Evolutionary conservation across 805 yeast species (phyloP).

Genomic region (Candida ficus): DNA sequence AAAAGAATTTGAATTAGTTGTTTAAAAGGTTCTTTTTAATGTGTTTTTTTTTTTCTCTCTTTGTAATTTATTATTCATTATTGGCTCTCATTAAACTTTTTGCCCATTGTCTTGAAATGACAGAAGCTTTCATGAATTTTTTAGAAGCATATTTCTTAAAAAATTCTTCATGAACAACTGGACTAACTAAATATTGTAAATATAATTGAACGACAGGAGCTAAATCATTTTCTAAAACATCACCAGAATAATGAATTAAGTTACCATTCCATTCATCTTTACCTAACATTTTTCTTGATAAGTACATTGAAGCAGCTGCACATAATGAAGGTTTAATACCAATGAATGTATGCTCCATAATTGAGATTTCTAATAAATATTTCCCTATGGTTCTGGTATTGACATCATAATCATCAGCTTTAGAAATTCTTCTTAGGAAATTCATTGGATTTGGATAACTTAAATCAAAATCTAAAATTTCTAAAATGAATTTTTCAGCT

Average conservation of each 20-base stretch:
- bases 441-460: slow-evolving; percentile 93
- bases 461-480: slow-evolving; percentile 68
- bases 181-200: slow-evolving; percentile 69
- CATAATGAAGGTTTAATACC: slow-evolving; percentile 76
- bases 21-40: neutral
- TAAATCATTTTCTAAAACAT: slow-evolving; percentile 69
- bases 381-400: slow-evolving; percentile 88
- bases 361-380: slow-evolving; percentile 73
- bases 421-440: slow-evolving; percentile 83
- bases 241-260: slow-evolving; percentile 88
- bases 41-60: neutral
- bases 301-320: slow-evolving; percentile 86
- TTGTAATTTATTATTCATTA: slow-evolving; percentile 1
- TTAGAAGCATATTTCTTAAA: slow-evolving; percentile 89
- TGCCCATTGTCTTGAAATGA: slow-evolving; percentile 81
- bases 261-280: slow-evolving; percentile 78
- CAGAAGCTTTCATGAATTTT: slow-evolving; percentile 81
- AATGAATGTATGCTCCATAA: slow-evolving; percentile 74
- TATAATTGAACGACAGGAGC: slow-evolving; percentile 68
- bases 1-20: neutral
- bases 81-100: slow-evolving; percentile 35
- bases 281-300: slow-evolving; percentile 73
- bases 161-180: slow-evolving; percentile 87
- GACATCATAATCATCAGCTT: slow-evolving; percentile 90
- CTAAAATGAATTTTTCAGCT: slow-evolving; percentile 78